Evolutionary conservation across 2,329 filamentous ascomycete genomes (phyloP).

Genomic region (Neoscytalidium dimidiatum): DNA sequence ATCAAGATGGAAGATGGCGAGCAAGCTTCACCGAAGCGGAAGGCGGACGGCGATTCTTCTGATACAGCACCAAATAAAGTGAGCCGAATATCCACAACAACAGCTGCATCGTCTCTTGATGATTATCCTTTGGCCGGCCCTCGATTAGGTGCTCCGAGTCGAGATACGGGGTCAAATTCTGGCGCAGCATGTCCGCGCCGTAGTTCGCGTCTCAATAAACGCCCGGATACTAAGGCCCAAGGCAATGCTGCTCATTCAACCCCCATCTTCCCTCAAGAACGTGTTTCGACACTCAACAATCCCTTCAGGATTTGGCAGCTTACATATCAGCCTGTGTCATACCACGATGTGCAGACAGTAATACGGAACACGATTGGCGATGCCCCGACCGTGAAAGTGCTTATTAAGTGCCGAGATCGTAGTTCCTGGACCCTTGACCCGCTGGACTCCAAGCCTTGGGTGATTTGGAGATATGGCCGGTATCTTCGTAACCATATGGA

Average conservation of each 20-base stretch:
- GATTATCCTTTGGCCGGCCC: neutral
- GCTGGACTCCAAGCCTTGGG: neutral
- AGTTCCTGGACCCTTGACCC: neutral
- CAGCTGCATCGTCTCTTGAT: neutral
- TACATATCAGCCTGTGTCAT: neutral
- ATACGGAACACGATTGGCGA: neutral
- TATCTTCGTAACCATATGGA: neutral
- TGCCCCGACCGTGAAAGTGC: neutral
- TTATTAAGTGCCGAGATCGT: neutral
- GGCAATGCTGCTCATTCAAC: neutral
- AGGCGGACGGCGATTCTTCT: neutral
- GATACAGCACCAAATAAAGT: neutral
- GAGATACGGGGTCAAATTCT: too few species aligned
- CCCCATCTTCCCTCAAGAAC: neutral
- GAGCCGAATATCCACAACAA: neutral
- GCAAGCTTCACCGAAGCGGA: neutral
- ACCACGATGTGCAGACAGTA: neutral
- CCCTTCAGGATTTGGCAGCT: neutral
- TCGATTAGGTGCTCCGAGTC: too few species aligned
- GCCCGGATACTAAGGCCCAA: too few species aligned
- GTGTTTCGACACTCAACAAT: neutral
- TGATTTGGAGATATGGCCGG: neutral
- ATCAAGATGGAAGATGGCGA: neutral
- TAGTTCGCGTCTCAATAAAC: too few species aligned
- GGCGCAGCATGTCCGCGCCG: too few species aligned